These are phyloP conservation scores for Leptodermis oblonga DNA, from an alignment of 257 asterid species.

Conservation along the genomic window DNA sequence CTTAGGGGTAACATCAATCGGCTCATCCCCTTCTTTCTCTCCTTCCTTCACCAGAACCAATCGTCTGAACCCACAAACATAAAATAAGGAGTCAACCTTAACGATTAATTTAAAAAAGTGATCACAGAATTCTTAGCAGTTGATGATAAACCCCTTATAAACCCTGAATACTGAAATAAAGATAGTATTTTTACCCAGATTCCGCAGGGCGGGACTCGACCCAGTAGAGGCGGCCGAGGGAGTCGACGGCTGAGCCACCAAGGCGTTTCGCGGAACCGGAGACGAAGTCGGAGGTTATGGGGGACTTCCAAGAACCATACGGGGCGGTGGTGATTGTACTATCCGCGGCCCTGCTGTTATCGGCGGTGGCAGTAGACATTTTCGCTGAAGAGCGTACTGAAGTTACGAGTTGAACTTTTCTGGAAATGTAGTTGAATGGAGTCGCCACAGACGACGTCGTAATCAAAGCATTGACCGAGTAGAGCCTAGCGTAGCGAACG, in stretches of 20 bases:
- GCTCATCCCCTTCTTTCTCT: constrained; percentile 47
- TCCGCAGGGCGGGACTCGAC: constrained; percentile 81
- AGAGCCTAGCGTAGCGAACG: neutral
- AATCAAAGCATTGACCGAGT: constrained; percentile 1
- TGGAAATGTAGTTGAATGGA: neutral
- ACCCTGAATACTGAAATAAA: neutral
- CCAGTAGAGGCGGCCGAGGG: constrained; percentile 66
- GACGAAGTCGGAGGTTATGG: constrained; percentile 84
- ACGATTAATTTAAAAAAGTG: neutral
- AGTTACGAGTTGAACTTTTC: neutral
- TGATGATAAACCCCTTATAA: neutral
- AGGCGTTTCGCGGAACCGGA: constrained; percentile 70
- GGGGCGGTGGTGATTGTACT: constrained; percentile 47
- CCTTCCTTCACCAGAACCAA: constrained; percentile 71
- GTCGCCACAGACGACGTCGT: neutral
- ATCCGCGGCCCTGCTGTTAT: neutral
- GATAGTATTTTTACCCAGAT: constrained; percentile 51
- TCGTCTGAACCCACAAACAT: constrained; percentile 50
- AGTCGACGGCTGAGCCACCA: constrained; percentile 66
- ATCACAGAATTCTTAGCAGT: neutral
- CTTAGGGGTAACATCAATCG: constrained; percentile 64
- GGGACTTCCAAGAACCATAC: constrained; percentile 96
- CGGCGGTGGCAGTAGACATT: constrained; percentile 6
- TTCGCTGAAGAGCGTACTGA: neutral
- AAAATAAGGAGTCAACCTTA: neutral